Conservation (phyloP, 1,284 basidiomycete species). For the Rhizoctonia solani region DNA sequence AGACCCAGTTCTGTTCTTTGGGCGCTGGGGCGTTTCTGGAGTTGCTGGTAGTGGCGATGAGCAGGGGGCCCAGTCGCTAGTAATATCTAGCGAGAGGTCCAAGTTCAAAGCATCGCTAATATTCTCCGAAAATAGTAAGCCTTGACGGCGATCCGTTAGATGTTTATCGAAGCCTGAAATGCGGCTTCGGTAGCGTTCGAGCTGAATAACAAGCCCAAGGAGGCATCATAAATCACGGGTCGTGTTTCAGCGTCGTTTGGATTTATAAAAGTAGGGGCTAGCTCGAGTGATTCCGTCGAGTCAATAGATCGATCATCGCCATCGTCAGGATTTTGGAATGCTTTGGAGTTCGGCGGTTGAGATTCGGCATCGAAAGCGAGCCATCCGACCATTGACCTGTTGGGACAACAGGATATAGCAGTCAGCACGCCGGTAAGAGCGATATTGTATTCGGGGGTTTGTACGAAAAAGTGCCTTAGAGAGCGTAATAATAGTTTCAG, state of each 20-base stretch:
- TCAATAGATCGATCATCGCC: slow-evolving; percentile 80
- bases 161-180: slow-evolving; percentile 84
- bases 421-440: slow-evolving; percentile 83
- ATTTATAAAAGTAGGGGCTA: slow-evolving; percentile 54
- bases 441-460: slow-evolving; percentile 85
- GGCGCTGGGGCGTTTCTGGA: slow-evolving; percentile 20
- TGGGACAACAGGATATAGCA: slow-evolving; percentile 78
- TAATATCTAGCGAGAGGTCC: slow-evolving; percentile 59
- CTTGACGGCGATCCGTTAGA: slow-evolving; percentile 83
- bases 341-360: not conserved
- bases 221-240: slow-evolving; percentile 81
- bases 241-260: slow-evolving; percentile 66
- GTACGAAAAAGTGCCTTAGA: slow-evolving; percentile 79
- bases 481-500: slow-evolving; percentile 71
- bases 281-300: slow-evolving; percentile 62
- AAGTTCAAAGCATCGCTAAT: slow-evolving; percentile 85
- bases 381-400: slow-evolving; percentile 88
- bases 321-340: slow-evolving; percentile 47
- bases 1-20: slow-evolving; percentile 22
- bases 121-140: slow-evolving; percentile 90
- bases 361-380: slow-evolving; percentile 58
- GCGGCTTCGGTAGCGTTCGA: slow-evolving; percentile 74
- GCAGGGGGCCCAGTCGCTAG: slow-evolving; percentile 49
- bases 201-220: slow-evolving; percentile 73
- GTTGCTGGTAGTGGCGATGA: slow-evolving; percentile 35